Percentiles rank a stretch among this genome's conserved stretches.
These are phyloP conservation scores for Senecio squalidus DNA, from an alignment of 140 eudicot species.

Conservation along the genomic window DNA sequence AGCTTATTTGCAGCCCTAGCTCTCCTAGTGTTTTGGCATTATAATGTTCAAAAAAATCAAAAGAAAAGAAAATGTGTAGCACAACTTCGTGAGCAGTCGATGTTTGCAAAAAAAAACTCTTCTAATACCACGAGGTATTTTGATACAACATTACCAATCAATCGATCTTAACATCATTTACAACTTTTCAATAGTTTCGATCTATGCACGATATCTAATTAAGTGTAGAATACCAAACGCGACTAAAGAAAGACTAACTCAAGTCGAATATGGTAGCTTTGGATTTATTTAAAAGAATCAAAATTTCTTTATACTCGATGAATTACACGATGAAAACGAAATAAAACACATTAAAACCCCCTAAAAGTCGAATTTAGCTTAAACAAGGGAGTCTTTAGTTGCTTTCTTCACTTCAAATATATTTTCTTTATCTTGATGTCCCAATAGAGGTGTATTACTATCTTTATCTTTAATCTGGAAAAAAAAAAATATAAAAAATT, in stretches of 20 bases:
- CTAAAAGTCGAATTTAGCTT: slow-evolving; percentile 27
- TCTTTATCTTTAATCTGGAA: slow-evolving; percentile 68
- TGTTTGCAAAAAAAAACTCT: too few species aligned
- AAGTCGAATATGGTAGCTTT: slow-evolving; percentile 4
- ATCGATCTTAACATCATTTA: too few species aligned
- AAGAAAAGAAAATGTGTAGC: too few species aligned
- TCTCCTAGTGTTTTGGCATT: too few species aligned
- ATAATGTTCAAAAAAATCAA: too few species aligned
- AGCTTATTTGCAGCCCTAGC: too few species aligned
- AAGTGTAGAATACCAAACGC: too few species aligned
- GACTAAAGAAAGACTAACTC: not conserved
- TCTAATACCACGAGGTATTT: too few species aligned
- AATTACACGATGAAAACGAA: slow-evolving; percentile 21
- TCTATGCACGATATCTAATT: too few species aligned
- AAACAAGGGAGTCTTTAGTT: slow-evolving; percentile 53
- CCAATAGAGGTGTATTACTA: slow-evolving; percentile 47
- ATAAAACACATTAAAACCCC: slow-evolving; percentile 17
- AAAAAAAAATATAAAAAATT: not conserved
- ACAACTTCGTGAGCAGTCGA: too few species aligned
- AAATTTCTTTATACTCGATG: slow-evolving; percentile 33
- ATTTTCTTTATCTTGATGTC: slow-evolving; percentile 48
- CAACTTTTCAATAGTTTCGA: too few species aligned
- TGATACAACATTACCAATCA: too few species aligned
- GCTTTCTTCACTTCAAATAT: slow-evolving; percentile 44
- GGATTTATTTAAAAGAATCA: slow-evolving; percentile 39